Base-by-base conservation (phyloP, 495 filamentous ascomycete genomes). In the Penicillium antarcticum region DNA sequence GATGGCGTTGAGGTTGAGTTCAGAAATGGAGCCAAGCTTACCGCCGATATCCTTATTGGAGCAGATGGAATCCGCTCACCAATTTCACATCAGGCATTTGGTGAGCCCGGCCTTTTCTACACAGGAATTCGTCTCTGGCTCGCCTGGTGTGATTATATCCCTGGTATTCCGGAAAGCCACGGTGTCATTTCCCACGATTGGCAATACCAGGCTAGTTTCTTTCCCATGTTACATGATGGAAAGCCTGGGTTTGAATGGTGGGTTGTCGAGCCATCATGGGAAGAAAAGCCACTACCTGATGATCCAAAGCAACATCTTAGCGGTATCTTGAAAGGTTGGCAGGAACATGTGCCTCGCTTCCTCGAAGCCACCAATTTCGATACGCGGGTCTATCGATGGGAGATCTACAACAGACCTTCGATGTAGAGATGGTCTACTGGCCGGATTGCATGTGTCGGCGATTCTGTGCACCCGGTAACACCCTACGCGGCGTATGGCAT, bases 401-500 rank as follows among this genome's bases (percentile, higher is more conserved):
- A 61, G 23, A 54, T 61, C 12, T 61, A 40, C 29, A 61, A 57
- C 31, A 19, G 58, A 16, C 56, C 47, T 13, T 58, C 53, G 8
- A 34, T 51, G 53, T 51, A 57, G 46, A 57, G 52, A 37, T 61
- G 58, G 58, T 61, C 58, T 1, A 48, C 11, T 1, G 58, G 58
- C 11, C 51, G 51, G 2, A 32, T 61, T 13, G 51, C 46, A 5
- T 55, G 58, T 17, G 42, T 61, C 11, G 55, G 54, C 10, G 58
- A 61, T 49, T 51, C 58, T 7, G 54, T 61, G 13, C 58, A 61
- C 10, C 51, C 55, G 5, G 55, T 61, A 3, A 57, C 58, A 16
- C 58, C 58, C 29, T 61, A 61, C 53, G 58, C 55, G 9, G 58
- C 58, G 14, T 61, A 61, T 50, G 58, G 58, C 1, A 57, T 62